Evolutionary conservation across 139 green algal species (phyloP).

Genomic region (Chlamydomonas schloesseri): DNA sequence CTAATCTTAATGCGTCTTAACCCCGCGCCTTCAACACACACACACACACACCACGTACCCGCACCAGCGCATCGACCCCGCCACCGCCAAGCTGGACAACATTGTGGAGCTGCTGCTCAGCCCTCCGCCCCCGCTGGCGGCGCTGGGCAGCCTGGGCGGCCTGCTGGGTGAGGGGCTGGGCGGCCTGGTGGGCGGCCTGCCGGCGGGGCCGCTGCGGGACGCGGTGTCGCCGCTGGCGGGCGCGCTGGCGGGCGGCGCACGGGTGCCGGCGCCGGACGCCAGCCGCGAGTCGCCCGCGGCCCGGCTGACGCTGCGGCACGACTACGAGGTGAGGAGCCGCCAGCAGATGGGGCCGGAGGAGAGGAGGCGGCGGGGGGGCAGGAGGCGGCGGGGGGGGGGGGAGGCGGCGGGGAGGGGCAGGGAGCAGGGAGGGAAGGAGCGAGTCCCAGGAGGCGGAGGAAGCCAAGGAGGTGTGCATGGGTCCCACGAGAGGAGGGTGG

Average conservation of each 20-base stretch:
- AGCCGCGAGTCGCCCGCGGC: slow-evolving; percentile 31
- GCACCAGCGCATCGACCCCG: slow-evolving; percentile 32
- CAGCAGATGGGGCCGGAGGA: too few species aligned
- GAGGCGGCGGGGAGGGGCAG: too few species aligned
- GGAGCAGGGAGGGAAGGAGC: too few species aligned
- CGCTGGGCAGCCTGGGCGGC: background rate
- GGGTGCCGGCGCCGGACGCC: background rate
- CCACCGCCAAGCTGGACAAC: slow-evolving; percentile 60
- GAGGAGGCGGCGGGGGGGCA: too few species aligned
- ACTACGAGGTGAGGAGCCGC: slow-evolving; percentile 49
- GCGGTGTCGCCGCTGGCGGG: background rate
- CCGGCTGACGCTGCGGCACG: slow-evolving; percentile 57
- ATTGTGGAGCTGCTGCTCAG: slow-evolving; percentile 64
- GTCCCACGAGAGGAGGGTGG: too few species aligned
- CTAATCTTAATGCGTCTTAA: too few species aligned
- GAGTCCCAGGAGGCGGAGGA: too few species aligned
- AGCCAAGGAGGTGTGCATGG: too few species aligned
- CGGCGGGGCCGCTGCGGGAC: background rate
- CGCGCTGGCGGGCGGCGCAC: background rate
- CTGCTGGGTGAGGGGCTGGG: background rate
- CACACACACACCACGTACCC: too few species aligned
- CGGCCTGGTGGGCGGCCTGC: background rate
- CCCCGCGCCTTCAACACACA: too few species aligned
- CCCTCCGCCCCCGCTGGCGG: background rate
- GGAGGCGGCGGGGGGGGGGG: too few species aligned